Base-by-base conservation (phyloP, 495 filamentous ascomycete genomes). In the Penicillium macrosclerotiorum region DNA sequence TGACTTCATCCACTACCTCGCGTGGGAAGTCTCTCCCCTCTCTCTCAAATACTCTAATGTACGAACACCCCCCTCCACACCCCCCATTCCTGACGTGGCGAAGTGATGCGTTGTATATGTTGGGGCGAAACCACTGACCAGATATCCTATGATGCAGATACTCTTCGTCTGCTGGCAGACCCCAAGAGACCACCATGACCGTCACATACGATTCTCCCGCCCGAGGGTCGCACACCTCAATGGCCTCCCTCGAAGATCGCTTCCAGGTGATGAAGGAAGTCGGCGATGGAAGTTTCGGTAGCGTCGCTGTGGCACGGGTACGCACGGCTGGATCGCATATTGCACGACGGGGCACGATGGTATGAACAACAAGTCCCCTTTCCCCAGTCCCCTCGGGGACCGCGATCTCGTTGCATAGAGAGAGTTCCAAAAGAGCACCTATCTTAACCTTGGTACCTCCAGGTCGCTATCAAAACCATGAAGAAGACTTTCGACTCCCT, bases 401-500 rank as follows among this genome's bases (percentile, higher is more conserved):
- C n/a, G n/a, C n/a, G n/a, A n/a, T n/a, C n/a, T n/a, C n/a, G n/a
- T n/a, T n/a, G n/a, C n/a, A n/a, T n/a, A 27, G 25, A 27, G 25
- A 27, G 25, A 27, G 25, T 11, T 27, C 11, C 5, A 27, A 5
- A 11, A 11, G 25, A 5, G 25, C 25, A 11, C 25, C 5, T 5
- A 27, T 27, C 5, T 27, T 27, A 27, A 13, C 25, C 17, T 8
- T 25, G 16, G n/a, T n/a, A n/a, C n/a, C 9, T 17, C 36, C 29
- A 98, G 93, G 90, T 98, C 55, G 93, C 93, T 2, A 96, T 99
- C 63, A 99, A 99, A 74, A 96, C 93, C 13, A 97, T 99, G 94
- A 99, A 99, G 78, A 99, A 99, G 79, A 89, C 87, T 0, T 99
- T 97, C 54, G 91, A 97, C 27, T 92, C 88, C 3, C 88, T 97